Conservation (phyloP, 2,329 filamentous ascomycete genomes). For the Fusarium neocosmosporiellum region DNA sequence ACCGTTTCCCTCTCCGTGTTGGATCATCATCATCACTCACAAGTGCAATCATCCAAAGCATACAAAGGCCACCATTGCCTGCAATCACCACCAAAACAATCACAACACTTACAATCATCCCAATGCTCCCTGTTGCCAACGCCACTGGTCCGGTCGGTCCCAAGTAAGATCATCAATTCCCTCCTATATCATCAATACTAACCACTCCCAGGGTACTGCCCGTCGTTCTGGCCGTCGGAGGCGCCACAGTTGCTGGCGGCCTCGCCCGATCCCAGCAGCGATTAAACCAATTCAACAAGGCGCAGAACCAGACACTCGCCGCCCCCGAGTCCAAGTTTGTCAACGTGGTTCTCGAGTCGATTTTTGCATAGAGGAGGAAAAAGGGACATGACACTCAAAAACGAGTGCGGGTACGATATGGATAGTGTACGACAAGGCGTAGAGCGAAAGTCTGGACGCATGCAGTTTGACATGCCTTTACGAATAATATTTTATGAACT, state of each 20-base stretch:
- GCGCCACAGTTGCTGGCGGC: slow-evolving; percentile 32
- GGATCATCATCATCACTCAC: slow-evolving; percentile 3
- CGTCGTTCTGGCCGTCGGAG: slow-evolving; percentile 35
- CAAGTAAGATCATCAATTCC: slow-evolving; percentile 19
- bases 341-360: slow-evolving; percentile 34
- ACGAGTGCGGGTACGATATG: slow-evolving; percentile 4
- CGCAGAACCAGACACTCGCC: background rate
- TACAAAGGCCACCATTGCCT: background rate
- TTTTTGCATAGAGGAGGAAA: slow-evolving; percentile 32
- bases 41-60: background rate
- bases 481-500: background rate
- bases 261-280: slow-evolving; percentile 19
- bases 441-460: slow-evolving; percentile 45
- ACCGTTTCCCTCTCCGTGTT: background rate
- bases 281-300: slow-evolving; percentile 16
- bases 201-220: slow-evolving; percentile 29
- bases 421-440: slow-evolving; percentile 48
- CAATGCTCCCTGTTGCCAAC: slow-evolving; percentile 34
- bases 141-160: slow-evolving; percentile 11
- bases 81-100: background rate
- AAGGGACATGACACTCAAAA: slow-evolving; percentile 1
- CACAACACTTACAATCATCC: background rate
- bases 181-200: background rate
- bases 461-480: slow-evolving; percentile 16
- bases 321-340: slow-evolving; percentile 25